phyloP scores from a whole-genome alignment of 2,329 filamentous ascomycete genomes.

The Acephala macrosclerotiorum region DNA sequence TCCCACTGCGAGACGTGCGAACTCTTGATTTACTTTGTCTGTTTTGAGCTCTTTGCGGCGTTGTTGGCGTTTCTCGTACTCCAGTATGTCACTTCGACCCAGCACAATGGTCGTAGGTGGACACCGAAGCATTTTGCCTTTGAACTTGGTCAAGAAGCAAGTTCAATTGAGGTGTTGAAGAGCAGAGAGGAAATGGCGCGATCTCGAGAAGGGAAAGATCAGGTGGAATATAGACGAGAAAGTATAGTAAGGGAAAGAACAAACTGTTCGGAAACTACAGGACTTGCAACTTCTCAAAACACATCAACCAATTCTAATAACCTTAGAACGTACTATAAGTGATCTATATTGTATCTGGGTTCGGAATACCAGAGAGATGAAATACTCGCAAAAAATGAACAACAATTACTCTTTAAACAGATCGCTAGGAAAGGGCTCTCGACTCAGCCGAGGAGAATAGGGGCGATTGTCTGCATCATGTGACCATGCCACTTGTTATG shows the following conservation, averaged over 20 bases:
- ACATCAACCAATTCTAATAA: neutral
- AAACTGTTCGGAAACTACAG: neutral
- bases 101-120: slow-evolving; percentile 36
- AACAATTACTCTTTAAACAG: neutral
- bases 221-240: neutral
- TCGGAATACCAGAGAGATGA: neutral
- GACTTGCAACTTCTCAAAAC: neutral
- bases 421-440: neutral
- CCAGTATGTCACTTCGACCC: slow-evolving; percentile 36
- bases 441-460: neutral
- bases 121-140: slow-evolving; percentile 39
- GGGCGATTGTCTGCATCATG: neutral
- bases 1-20: slow-evolving; percentile 19
- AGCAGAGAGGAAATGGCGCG: neutral
- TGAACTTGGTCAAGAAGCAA: no score
- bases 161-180: slow-evolving; percentile 5
- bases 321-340: no score
- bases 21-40: slow-evolving; percentile 12
- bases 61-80: slow-evolving; percentile 35
- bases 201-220: neutral
- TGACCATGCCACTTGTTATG: neutral
- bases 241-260: neutral
- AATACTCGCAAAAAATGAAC: neutral
- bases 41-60: slow-evolving; percentile 21
- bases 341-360: no score